Conservation (phyloP, 164 flowering plant genomes). For the Echeveria elegans region DNA sequence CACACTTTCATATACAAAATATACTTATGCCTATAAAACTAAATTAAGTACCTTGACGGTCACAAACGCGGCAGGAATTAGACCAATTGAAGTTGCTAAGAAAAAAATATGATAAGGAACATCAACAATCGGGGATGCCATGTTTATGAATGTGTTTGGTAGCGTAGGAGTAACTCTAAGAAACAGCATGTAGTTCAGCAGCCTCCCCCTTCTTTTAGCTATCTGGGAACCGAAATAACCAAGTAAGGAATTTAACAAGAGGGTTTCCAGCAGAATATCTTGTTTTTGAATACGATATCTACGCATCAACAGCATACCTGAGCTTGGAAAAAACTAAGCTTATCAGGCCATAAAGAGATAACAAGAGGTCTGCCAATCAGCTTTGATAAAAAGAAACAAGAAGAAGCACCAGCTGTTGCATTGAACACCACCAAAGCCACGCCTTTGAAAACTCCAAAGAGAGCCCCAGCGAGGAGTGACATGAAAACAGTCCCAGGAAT, state of each 20-base stretch:
- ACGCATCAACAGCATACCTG: conserved; percentile 39
- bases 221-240: conserved; percentile 38
- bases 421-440: conserved; percentile 77
- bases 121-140: conserved; percentile 94
- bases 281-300: background rate
- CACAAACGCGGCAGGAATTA: conserved; percentile 91
- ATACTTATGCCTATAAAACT: background rate
- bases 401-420: conserved; percentile 97
- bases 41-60: conserved; percentile 69
- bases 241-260: background rate
- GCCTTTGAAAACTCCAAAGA: conserved; percentile 85
- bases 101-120: conserved; percentile 88
- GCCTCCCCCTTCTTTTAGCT: conserved; percentile 56
- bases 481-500: conserved; percentile 95
- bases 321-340: conserved; percentile 67
- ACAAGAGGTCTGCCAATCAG: conserved; percentile 74
- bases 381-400: conserved; percentile 87
- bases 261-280: background rate
- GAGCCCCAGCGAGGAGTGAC: conserved; percentile 95
- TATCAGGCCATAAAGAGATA: conserved; percentile 83
- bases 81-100: conserved; percentile 70
- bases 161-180: conserved; percentile 88
- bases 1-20: background rate
- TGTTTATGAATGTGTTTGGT: conserved; percentile 89
- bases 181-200: conserved; percentile 94